Evolutionary conservation across 352 stramenopile species (phyloP), one percentile per base, ranked within the genome.

Genomic region (Thraustochytrium sp.): DNA sequence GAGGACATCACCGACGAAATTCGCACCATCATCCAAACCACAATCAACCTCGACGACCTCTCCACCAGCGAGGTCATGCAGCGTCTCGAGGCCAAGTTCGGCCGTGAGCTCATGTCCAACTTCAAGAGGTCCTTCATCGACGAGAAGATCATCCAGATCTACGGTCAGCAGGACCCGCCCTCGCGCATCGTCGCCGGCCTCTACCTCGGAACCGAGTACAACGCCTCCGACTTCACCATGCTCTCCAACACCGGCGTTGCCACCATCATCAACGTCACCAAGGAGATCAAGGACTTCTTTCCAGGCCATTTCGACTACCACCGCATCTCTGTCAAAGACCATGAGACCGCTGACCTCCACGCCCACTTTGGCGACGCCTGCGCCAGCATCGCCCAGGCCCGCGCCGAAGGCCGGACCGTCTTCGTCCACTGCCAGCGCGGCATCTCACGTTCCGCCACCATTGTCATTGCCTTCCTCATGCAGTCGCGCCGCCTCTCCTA

Each of bases 271-370:
- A 84, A 84, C 36, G 75, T 84, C 29, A 84, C 75, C 23, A 80
- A 83, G 37, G 75, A 84, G 29, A 80, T 84, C 37, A 80, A 84
- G 29, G 49, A 84, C 59, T 84, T 84, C 72, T 84, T 83, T 84
- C 75, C 75, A 8, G 61, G 49, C 4, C 44, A 61, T 18, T 83
- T 84, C 8, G 75, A 84, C 38, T 84, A 84, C 49, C 26, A 76
- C 18, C 61, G 55, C 23, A 84, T 84, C 42, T 54, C 61, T 2
- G 44, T 84, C 29, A 73, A 84, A 61, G 75, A 84, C 36, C 40
- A 80, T 2, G 55, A 73, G 37, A 59, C 23, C 34, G n/a, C 37
- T 11, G 61, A 84, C 72, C 26, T 84, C 21, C 55, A 61, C 26
- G 3, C 18, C 1, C 59, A 84, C 51, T 84, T 83, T 63, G 13